A percentile compares a stretch with the other conserved stretches of the same genome.
Conservation (phyloP, 257 asterid genomes). For the Solanum stenotomum region DNA sequence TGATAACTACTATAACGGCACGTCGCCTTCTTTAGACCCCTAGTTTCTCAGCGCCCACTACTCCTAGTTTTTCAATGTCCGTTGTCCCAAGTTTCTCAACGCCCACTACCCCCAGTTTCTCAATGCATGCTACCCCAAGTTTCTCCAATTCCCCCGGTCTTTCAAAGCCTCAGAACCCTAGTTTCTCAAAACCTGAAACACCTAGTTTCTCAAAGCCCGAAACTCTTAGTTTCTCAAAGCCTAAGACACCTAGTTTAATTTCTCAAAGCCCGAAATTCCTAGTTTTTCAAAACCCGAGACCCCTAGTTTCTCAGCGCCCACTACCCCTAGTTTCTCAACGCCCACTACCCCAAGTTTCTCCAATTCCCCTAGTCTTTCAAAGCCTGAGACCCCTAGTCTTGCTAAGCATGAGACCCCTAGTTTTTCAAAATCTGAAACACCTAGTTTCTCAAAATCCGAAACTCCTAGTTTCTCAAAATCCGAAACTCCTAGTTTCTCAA, state of each 20-base stretch:
- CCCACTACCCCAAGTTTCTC: not conserved
- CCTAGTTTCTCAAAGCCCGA: not conserved
- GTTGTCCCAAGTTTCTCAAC: not conserved
- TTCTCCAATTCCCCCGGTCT: not conserved
- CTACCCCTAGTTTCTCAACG: not conserved
- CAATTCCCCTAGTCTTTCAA: not conserved
- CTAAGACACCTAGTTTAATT: accelerated
- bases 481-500: not conserved
- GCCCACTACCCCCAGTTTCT: not conserved
- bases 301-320: not conserved
- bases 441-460: not conserved
- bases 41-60: not conserved
- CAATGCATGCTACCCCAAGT: not conserved
- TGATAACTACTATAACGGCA: not conserved
- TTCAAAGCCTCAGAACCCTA: not conserved
- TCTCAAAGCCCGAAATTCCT: not conserved
- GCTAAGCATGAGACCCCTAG: not conserved
- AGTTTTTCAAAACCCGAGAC: not conserved
- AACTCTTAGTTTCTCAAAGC: not conserved
- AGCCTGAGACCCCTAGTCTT: not conserved
- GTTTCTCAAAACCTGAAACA: not conserved
- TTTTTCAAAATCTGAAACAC: not conserved
- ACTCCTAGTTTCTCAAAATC: accelerated
- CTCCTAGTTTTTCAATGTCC: not conserved
- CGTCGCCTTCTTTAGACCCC: conserved; percentile 10